Evolutionary conservation across 768 basidiomycete genomes (phyloP), one percentile per base, ranked within the genome.

Genomic region (Xanthoconium stramineum): DNA sequence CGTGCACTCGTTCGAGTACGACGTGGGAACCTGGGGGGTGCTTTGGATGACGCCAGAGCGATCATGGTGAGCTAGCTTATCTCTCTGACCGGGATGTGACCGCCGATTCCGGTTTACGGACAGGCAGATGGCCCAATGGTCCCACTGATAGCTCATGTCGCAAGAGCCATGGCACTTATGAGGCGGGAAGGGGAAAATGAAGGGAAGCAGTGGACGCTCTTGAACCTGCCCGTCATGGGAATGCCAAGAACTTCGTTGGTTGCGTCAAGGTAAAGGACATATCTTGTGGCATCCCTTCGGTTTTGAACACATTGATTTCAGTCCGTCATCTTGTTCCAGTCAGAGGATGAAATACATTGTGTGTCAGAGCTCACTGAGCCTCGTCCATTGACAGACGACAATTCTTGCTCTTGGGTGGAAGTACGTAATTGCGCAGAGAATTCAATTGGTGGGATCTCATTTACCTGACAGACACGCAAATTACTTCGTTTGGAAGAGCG

Each of bases 1-100:
- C 64, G 63, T 36, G 53, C 64, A n/a, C 45, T 65, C 19, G 43
- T 65, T 44, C 63, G 64, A 13, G n/a, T 29, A 3, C 47, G 49
- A 14, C 57, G 2, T 3, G 12, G 32, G 20, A 32, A 65, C 14
- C 55, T 50, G 45, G 7, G 1, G 1, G 55, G 33, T 5, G 63
- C 64, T 5, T 45, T 55, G 28, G 24, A 52, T 9, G 64, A 65
- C 32, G 51, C 30, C 28, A 5, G n/a, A 3, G 47, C 13, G 4
- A 24, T 35, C 9, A 42, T 28, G 37, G 64, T 62, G 20, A 52
- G 12, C 15, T 36, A n/a, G 14, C 5, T 30, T 50, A 20, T 20
- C 40, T 42, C 19, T 12, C 40, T 20, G 19, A 17, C 24, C 3
- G 1, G 14, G n/a, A n/a, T 15, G 3, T 20, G 17, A 29, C 48